Evolutionary conservation across 768 basidiomycete species (phyloP), one percentile per base, ranked within the genome.

Genomic region (Collybia mongolica): DNA sequence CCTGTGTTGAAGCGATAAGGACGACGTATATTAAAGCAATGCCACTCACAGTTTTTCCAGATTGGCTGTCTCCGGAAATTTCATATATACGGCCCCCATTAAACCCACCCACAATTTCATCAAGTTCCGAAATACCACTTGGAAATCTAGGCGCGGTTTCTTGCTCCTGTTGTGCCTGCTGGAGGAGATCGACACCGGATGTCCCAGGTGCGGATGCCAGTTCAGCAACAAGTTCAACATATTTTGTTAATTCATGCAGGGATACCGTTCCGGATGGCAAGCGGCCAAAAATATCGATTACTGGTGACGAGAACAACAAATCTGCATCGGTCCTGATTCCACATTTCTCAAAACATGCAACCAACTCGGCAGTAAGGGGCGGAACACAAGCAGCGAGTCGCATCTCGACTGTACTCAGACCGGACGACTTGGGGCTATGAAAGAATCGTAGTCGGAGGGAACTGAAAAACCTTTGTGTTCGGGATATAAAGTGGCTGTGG

Each of bases 11-110:
- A 28, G 26, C 49, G 46, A 17, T 37, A 42, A 9, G 22, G n/a
- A 28, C 22, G 42, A 39, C 6, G 18, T n/a, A 44, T 24, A 9
- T 32, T 28, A 32, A 20, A 38, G 15, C 28, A 36, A 22, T 15
- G 40, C 19, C 52, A 47, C 81, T 52, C 60, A 89, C 90, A 51
- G 84, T 82, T 74, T 88, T 90, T 28, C 87, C 88, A 12, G 83
- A 79, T 6, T 71, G 74, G 60, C 66, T 74, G 17, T 82, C 78
- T 8, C 89, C 90, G 23, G 87, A 83, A 32, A 91, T 71, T 58
- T 91, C 88, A 44, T 88, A 69, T 12, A 91, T 72, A 19, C 74
- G 73, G 40, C 74, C 68, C 17, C 70, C 68, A n/a, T 71, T 71
- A 45, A 86, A 72, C 0, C 78, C 79, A 20, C 62, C 64, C 17